Conservation (phyloP, 441 rosid genomes). For the Pelargonium myrrhifolium region DNA sequence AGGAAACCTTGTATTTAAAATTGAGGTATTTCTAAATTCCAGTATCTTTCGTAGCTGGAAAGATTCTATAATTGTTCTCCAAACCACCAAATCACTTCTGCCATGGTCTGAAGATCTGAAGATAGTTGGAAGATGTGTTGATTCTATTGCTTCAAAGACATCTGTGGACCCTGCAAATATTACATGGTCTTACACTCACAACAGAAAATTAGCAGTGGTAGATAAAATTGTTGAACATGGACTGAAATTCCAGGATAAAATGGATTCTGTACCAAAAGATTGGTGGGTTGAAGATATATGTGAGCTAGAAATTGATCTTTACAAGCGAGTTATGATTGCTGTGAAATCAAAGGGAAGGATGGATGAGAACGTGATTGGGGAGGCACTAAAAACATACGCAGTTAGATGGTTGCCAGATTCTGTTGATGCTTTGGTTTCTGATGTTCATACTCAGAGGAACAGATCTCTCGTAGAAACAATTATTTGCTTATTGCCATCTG, state of each 20-base stretch:
- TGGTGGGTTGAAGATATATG: conserved; percentile 99
- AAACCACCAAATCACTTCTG: conserved; percentile 65
- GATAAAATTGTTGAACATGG: conserved; percentile 47
- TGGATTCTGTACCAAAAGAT: conserved; percentile 66
- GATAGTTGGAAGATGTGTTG: conserved; percentile 76
- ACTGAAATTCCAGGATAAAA: conserved; percentile 33
- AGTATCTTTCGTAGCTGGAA: conserved; percentile 91
- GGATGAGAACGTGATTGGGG: conserved; percentile 57
- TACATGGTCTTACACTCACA: conserved; percentile 86
- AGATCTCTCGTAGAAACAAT: conserved; percentile 66
- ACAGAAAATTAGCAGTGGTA: conserved; percentile 51
- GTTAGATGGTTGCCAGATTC: conserved; percentile 81
- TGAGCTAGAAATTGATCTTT: conserved; percentile 74
- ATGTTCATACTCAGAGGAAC: conserved; percentile 37
- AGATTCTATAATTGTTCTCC: conserved; percentile 88
- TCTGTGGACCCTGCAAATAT: conserved; percentile 63
- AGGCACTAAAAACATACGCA: conserved; percentile 69
- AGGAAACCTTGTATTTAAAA: conserved; percentile 76
- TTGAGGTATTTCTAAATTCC: conserved; percentile 82
- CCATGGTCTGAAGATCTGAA: conserved; percentile 89
- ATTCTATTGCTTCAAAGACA: conserved; percentile 78
- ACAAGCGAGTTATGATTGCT: conserved; percentile 55
- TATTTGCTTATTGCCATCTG: conserved; percentile 58
- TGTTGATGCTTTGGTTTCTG: conserved; percentile 44
- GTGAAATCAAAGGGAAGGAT: conserved; percentile 80